Conservation (phyloP, 805 yeast species). For the Ogataea nitratoaversa region DNA sequence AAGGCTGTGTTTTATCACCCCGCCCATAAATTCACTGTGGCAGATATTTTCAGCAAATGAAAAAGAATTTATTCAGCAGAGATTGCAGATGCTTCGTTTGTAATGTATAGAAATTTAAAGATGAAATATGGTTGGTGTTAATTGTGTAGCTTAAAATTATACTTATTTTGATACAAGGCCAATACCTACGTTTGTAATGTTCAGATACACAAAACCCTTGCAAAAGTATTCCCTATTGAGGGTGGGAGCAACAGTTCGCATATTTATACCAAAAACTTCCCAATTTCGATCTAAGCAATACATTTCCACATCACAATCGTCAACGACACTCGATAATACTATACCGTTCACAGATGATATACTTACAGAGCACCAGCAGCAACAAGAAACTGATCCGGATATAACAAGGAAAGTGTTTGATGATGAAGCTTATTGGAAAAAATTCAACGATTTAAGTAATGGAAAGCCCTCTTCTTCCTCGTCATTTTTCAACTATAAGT, state of each 20-base stretch:
- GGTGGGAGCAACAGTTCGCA: not conserved
- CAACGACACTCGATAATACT: not conserved
- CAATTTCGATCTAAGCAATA: not conserved
- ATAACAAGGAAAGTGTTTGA: slow-evolving; percentile 53
- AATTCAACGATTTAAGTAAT: slow-evolving; percentile 36
- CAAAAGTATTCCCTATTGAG: not conserved
- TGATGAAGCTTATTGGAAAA: slow-evolving; percentile 51
- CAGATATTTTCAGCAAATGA: too few relatives aligned
- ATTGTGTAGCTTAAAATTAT: not conserved
- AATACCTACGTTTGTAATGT: not conserved
- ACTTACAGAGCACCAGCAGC: not conserved
- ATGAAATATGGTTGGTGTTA: too few relatives aligned
- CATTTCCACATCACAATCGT: not conserved
- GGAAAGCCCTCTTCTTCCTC: slow-evolving; percentile 6
- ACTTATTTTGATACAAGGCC: not conserved
- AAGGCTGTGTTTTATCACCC: too few relatives aligned
- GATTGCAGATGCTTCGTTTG: too few relatives aligned
- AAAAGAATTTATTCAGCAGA: too few relatives aligned
- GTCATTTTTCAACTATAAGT: slow-evolving; percentile 23
- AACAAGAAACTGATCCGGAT: slow-evolving; percentile 8
- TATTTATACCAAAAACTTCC: not conserved
- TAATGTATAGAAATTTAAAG: too few relatives aligned
- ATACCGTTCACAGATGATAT: too few relatives aligned
- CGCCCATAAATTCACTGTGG: too few relatives aligned
- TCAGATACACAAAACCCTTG: not conserved